phyloP scores from a whole-genome alignment of 352 stramenopile genomes.

The Halophytophthora polymorphica region DNA sequence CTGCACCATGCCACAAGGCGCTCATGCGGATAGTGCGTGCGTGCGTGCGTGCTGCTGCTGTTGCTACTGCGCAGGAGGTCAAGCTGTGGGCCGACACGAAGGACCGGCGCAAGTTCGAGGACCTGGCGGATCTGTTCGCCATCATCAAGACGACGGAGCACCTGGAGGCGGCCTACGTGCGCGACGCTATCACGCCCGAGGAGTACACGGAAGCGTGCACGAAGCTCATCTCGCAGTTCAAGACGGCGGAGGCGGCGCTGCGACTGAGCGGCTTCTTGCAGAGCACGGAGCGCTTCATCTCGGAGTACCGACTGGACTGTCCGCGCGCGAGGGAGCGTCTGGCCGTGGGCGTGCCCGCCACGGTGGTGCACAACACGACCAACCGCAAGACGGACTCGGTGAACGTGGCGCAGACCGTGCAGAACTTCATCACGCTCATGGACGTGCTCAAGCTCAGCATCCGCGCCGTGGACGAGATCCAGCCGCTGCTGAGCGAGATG shows the following conservation, averaged over 20 bases:
- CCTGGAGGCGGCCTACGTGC: constrained; percentile 95
- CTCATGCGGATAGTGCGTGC: not conserved
- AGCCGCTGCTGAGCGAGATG: constrained; percentile 95
- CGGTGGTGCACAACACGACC: constrained; percentile 83
- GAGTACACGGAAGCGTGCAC: constrained; percentile 96
- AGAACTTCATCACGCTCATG: constrained; percentile 99
- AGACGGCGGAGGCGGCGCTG: constrained; percentile 93
- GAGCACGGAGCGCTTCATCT: constrained; percentile 88
- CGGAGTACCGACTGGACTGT: constrained; percentile 95
- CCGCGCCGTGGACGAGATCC: constrained; percentile 96
- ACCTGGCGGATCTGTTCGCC: constrained; percentile 91
- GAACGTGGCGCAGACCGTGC: constrained; percentile 93
- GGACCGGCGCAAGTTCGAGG: constrained; percentile 84
- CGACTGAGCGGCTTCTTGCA: constrained; percentile 69
- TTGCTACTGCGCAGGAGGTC: constrained; percentile 41
- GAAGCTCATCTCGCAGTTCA: constrained; percentile 98
- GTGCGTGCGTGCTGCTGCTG: no score
- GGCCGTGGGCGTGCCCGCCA: constrained; percentile 91
- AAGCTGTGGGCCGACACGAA: constrained; percentile 83
- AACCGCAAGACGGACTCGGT: constrained; percentile 85
- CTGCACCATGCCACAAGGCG: not conserved
- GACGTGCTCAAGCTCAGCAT: constrained; percentile 98
- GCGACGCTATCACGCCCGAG: constrained; percentile 92
- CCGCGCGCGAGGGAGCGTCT: constrained; percentile 93
- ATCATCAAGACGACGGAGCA: constrained; percentile 98